These are phyloP conservation scores for Leishmania major DNA, from an alignment of 208 protist species.

Conservation along the genomic window DNA sequence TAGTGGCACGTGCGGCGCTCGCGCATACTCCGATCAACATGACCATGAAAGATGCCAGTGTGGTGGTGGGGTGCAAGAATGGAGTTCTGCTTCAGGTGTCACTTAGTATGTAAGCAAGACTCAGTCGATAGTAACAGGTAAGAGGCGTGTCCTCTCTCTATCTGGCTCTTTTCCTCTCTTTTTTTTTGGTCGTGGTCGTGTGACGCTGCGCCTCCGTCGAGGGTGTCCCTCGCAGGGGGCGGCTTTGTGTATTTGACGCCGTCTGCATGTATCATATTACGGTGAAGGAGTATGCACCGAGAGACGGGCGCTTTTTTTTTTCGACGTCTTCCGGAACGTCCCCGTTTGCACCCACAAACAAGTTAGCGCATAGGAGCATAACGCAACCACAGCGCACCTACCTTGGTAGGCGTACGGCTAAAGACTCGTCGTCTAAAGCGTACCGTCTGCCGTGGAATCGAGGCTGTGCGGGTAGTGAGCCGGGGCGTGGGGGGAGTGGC, in stretches of 20 bases:
- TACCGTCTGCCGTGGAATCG: not conserved
- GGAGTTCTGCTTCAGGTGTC: constrained; percentile 6
- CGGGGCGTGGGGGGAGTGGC: not conserved
- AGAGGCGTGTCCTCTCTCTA: not conserved
- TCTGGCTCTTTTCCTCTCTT: not conserved
- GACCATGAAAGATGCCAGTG: constrained; percentile 10
- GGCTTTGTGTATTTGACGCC: not conserved
- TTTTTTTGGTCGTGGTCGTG: not conserved
- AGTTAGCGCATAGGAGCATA: not conserved
- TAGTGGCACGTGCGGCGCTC: constrained; percentile 41
- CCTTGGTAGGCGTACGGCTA: not conserved
- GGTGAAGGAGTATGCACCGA: not conserved
- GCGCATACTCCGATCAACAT: constrained; percentile 42
- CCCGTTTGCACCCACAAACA: not conserved
- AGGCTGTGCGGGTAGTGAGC: not conserved
- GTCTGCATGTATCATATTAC: not conserved
- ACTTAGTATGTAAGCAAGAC: constrained; percentile 7
- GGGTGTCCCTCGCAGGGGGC: not conserved
- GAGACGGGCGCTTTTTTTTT: not conserved
- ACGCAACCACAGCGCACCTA: not conserved
- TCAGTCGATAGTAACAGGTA: not conserved
- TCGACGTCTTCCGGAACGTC: not conserved
- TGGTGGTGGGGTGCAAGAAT: constrained; percentile 25
- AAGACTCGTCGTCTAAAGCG: not conserved
- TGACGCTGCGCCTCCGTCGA: not conserved